Base-by-base conservation (phyloP, 192 early-diverging fungal genomes). In the Endogone sp. region DNA sequence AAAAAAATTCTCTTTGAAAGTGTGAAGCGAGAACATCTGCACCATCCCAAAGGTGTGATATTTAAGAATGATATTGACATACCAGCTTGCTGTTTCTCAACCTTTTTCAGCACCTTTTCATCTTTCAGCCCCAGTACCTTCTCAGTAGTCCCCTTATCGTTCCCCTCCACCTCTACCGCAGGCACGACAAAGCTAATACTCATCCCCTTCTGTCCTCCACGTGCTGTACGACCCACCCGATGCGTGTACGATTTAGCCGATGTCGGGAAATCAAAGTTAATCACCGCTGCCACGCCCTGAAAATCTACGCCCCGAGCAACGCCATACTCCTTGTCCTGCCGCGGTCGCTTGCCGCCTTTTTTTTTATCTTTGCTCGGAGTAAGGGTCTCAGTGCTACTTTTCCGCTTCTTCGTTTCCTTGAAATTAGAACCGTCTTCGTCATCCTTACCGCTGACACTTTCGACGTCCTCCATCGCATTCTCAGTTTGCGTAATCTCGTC, bases 301-400 rank as follows among this genome's bases (percentile, higher is more conserved):
- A 99, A 99, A 77, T 99, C 97, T 37, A 99, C 90, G 27, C 97
- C 97, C 54, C 97, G 91, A 8, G 96, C 91, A 23, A 98, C 93
- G 25, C 97, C 97, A 74, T 97, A 97, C 73, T 97, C 96, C 44
- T 86, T 84, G 75, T 96, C 93, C 28, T 84, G 76, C 27, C 82
- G 78, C 44, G 64, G 67, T 80, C 73, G 44, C 80, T 78, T 62
- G 63, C 56, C 73, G 84, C 84, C 61, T 78, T 81, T 37, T 78
- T 78, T 20, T 59, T 73, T 56, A 81, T 83, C 44, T 63, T 75
- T 6, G 65, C 22, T 29, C 3, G 25, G 64, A 60, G 23, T 57
- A 2, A 54, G n/a, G 59, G 3, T 60, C 16, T 29, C 28, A 16
- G 22, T 3, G 13, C 60, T 61, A 23, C 59, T 59, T 61, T 67